Conservation (phyloP, 169 alveolate genomes). For the Cryptosporidium canis region DNA sequence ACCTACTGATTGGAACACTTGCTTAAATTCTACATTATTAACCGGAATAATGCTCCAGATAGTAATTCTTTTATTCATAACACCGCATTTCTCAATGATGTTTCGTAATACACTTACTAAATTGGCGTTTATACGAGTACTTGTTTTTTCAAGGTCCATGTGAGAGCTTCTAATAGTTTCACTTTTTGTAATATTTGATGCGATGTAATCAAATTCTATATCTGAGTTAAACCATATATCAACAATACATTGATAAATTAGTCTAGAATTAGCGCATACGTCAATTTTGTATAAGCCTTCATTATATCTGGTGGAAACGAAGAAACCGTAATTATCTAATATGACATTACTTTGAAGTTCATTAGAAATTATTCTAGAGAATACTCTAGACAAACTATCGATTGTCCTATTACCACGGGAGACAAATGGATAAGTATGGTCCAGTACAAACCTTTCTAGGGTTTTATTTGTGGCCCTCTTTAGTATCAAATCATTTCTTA, state of each 20-base stretch:
- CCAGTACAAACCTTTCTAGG: background rate
- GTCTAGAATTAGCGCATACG: background rate
- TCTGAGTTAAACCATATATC: background rate
- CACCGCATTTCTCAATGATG: constrained; percentile 6
- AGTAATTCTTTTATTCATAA: constrained; percentile 2
- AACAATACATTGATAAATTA: constrained; percentile 7
- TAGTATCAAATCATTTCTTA: background rate
- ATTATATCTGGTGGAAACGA: constrained; percentile 16
- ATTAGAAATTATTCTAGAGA: constrained; percentile 36
- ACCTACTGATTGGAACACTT: background rate
- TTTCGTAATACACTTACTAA: background rate
- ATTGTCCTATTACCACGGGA: background rate
- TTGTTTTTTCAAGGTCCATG: background rate
- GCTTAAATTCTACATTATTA: background rate
- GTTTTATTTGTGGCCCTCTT: background rate
- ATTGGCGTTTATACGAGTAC: background rate
- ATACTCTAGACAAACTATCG: constrained; percentile 33
- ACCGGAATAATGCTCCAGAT: constrained; percentile 37
- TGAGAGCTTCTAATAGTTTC: background rate
- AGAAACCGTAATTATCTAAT: background rate
- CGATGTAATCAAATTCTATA: background rate
- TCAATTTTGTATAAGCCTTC: constrained; percentile 16
- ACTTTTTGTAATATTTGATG: background rate
- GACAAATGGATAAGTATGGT: background rate
- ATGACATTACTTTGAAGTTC: constrained; percentile 3